Evolutionary conservation across 768 basidiomycete genomes (phyloP), one percentile per base, ranked within the genome.

Genomic region (Goffeauzyma gilvescens): DNA sequence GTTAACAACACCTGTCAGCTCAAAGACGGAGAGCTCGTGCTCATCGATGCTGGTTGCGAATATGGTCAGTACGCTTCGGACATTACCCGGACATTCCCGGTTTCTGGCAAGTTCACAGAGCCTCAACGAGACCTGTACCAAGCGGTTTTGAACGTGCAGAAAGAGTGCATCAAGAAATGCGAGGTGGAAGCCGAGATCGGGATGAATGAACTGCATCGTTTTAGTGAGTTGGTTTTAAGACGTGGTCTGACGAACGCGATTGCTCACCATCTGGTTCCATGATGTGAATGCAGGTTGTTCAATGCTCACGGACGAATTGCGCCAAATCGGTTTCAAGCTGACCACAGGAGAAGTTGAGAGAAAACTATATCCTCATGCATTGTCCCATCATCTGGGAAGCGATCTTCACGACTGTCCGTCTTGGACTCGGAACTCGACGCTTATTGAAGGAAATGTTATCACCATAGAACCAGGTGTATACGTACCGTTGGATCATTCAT

Each of bases 21-120:
- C 7, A 67, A 70, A 30, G 64, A 74, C 1, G 74, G 69, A 15
- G 87, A 96, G 60, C 50, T 65, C 38, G 68, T 93, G 13, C 70
- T 93, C 10, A 74, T 95, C 41, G 87, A 95, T 49, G 87, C 86
- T 2, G 87, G 84, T 32, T 87, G 86, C 55, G 86, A 90, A 70
- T 81, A 47, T 51, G 84, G 82, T 48, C 84, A 84, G 27, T 95
- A 95, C 55, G 84, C 86, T 6, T 85, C 84, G 34, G 90, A 96
- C 59, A 89, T 95, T 52, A 90, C 67, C 0, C 58, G 68, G 34
- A 86, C 87, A 8, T 98, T 75, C 58, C 93, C 93, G 2, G 78
- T 74, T 14, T 77, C 77, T 1, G 89, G 89, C 2, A 68, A 58
- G 20, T 96, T 95, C 63, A 76, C 77, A 2, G 53, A 68, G 0